Conservation (phyloP, 805 yeast genomes). For the Cyberlindnera subsufficiens region DNA sequence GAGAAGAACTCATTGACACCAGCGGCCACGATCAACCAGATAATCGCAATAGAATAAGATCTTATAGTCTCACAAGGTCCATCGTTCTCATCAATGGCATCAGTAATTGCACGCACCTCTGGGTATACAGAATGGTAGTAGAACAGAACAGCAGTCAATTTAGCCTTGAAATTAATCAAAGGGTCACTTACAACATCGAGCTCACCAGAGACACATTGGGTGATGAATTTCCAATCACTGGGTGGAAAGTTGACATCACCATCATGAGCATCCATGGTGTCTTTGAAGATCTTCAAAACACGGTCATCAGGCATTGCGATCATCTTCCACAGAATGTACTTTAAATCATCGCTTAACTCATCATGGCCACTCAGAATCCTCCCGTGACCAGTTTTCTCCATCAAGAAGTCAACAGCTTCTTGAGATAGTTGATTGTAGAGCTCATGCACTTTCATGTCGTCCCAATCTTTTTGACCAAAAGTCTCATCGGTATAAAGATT, state of each 20-base stretch:
- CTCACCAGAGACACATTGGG: conserved; percentile 1
- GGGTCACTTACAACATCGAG: conserved; percentile 2
- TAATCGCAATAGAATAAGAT: conserved; percentile 30
- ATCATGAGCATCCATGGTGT: conserved; percentile 34
- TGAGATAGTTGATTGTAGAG: conserved; percentile 6
- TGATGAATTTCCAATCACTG: conserved; percentile 14
- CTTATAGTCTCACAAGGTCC: conserved; percentile 46
- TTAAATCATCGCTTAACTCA: conserved; percentile 10
- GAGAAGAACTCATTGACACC: conserved; percentile 52
- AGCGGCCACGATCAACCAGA: conserved; percentile 48
- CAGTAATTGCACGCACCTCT: conserved; percentile 60
- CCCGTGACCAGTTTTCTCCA: conserved; percentile 17
- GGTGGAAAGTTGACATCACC: conserved; percentile 44
- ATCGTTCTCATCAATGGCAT: conserved; percentile 41
- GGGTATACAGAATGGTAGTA: conserved; percentile 51
- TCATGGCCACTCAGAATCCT: conserved; percentile 4
- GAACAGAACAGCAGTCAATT: conserved; percentile 5
- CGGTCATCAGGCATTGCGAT: conserved; percentile 23
- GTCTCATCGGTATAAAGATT: not conserved
- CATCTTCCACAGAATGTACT: conserved; percentile 9
- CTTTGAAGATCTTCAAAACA: conserved; percentile 22
- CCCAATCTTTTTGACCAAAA: conserved; percentile 4
- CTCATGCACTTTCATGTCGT: conserved; percentile 6
- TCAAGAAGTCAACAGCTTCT: conserved; percentile 3
- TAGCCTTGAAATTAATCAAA: conserved; percentile 4